These are phyloP conservation scores for Ophiostoma australiae DNA, from an alignment of 2,329 filamentous ascomycete genomes.

Conservation along the genomic window DNA sequence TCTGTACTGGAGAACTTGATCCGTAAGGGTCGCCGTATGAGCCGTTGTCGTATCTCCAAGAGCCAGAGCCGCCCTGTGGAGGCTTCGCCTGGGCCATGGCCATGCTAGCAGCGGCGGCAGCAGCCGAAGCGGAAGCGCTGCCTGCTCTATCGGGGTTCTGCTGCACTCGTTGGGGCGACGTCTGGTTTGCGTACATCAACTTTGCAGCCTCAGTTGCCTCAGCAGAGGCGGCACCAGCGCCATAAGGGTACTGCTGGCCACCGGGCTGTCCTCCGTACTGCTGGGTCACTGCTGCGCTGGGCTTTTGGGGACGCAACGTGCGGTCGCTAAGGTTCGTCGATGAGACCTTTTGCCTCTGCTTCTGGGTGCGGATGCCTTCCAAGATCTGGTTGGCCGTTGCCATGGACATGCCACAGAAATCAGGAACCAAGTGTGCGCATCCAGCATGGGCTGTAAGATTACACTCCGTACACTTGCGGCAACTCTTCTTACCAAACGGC, in stretches of 20 bases:
- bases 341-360: slow-evolving; percentile 52
- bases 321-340: slow-evolving; percentile 55
- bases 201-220: slow-evolving; percentile 62
- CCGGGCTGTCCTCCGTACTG: slow-evolving; percentile 16
- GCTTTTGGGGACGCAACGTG: slow-evolving; percentile 57
- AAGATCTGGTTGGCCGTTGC: slow-evolving; percentile 91
- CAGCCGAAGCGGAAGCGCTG: slow-evolving; percentile 43
- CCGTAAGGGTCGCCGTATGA: slow-evolving; percentile 34
- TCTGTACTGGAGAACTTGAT: background rate
- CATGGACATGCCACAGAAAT: slow-evolving; percentile 99
- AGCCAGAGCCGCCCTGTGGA: slow-evolving; percentile 30
- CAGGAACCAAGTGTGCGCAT: slow-evolving; percentile 91
- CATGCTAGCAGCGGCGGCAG: slow-evolving; percentile 50
- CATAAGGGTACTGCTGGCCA: slow-evolving; percentile 29
- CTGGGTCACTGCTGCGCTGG: slow-evolving; percentile 26
- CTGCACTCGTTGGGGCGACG: slow-evolving; percentile 46
- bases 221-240: slow-evolving; percentile 39
- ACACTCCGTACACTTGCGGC: slow-evolving; percentile 90
- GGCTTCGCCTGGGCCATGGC: slow-evolving; percentile 46
- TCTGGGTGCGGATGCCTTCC: slow-evolving; percentile 75
- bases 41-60: slow-evolving; percentile 33
- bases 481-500: slow-evolving; percentile 91
- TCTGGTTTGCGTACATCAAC: slow-evolving; percentile 53
- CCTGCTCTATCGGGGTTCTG: slow-evolving; percentile 50
- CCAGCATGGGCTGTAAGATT: slow-evolving; percentile 82